Base-by-base conservation (phyloP, 108 stramenopile genomes). In the Cylindrotheca closterium region DNA sequence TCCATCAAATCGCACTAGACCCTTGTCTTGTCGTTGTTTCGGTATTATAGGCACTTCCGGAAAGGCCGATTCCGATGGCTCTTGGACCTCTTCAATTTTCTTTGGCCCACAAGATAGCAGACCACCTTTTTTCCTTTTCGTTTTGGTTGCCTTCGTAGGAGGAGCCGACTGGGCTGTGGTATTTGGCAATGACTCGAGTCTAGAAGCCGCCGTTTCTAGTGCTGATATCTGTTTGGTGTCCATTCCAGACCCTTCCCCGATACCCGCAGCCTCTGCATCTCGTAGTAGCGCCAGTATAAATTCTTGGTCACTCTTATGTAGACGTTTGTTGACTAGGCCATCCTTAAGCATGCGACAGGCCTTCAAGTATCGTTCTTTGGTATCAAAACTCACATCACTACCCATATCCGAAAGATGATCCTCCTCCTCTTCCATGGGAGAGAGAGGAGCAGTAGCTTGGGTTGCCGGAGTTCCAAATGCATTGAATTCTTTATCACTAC, bases 261-360 rank as follows among this genome's bases (percentile, higher is more conserved):
- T 27, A 22, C 17, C 12, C 5, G 4, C 29, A 8, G 15, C 32
- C 50, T 64, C 57, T 47, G 33, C 51, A 33, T 68, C 71, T 22
- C 37, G 56, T 23, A 78, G 31, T 22, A 78, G 46, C 34, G 53
- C 54, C 46, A 67, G 47, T 10, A 71, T 57, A 47, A 70, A 78
- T 55, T 64, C 60, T 30, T 52, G 47, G 50, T 72, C 71, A 1
- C 60, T 33, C 1, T 61, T 45, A 31, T 34, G 22, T 21, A 69
- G 30, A 10, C 73, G 60, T 56, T 68, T 66, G 33, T 69, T 25
- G 21, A 68, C 55, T 12, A 80, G n/a, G 0, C 64, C 52, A 5
- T 19, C 62, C 54, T 75, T 74, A 19, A 80, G 59, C 61, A 80
- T 46, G 22, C 70, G 65, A 32, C 79, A 80, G 2, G 79, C 73